Percentiles rank a stretch among this genome's conserved stretches.
These are phyloP conservation scores for Saccharomyces jurei DNA, from an alignment of 805 yeast species.

Conservation along the genomic window DNA sequence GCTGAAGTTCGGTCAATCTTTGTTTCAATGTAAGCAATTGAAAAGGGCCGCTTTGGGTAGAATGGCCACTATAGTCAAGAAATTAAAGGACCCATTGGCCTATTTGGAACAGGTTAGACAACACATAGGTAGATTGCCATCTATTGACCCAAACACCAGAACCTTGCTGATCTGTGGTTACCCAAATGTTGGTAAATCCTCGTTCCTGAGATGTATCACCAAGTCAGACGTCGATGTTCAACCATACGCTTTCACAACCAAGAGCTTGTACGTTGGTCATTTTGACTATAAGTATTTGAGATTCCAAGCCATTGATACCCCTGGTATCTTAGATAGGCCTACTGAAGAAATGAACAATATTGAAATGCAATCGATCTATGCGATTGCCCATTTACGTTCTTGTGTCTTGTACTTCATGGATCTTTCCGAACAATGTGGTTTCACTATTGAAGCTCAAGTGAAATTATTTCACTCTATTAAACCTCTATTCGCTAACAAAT, in stretches of 20 bases:
- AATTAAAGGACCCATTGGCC: constrained; percentile 84
- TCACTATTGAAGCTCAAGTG: constrained; percentile 94
- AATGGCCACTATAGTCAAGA: constrained; percentile 97
- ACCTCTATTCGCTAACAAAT: constrained; percentile 93
- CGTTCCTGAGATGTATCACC: constrained; percentile 86
- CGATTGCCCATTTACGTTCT: constrained; percentile 95
- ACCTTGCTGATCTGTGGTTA: constrained; percentile 95
- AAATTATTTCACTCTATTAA: constrained; percentile 93
- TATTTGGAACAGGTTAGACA: constrained; percentile 98
- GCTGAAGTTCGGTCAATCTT: constrained; percentile 92
- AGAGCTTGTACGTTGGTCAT: constrained; percentile 95
- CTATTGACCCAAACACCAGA: constrained; percentile 97
- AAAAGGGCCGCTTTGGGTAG: constrained; percentile 98
- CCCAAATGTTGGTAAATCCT: constrained; percentile 98
- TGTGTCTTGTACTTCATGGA: constrained; percentile 97
- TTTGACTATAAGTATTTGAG: constrained; percentile 95
- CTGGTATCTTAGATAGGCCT: constrained; percentile 97
- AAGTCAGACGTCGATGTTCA: constrained; percentile 98
- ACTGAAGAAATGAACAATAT: constrained; percentile 99
- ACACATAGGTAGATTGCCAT: constrained; percentile 96
- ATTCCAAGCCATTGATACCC: constrained; percentile 98
- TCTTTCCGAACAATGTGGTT: constrained; percentile 97
- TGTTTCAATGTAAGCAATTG: constrained; percentile 97
- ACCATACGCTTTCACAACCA: constrained; percentile 98
- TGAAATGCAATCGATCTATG: constrained; percentile 98